Conservation (phyloP, 768 basidiomycete genomes). For the Suillus lakei region DNA sequence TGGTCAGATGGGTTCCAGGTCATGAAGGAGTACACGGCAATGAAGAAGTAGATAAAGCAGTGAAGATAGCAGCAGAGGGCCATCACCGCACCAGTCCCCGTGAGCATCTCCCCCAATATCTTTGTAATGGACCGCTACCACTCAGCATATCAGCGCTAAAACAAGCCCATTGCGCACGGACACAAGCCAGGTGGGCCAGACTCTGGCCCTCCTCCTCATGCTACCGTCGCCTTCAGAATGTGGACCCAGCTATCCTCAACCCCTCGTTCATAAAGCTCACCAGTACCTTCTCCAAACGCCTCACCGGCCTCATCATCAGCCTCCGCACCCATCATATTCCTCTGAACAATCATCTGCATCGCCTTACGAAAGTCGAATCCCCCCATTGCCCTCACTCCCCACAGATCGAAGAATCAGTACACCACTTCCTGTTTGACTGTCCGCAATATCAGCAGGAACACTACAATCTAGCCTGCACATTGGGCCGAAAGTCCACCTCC, state of each 20-base stretch:
- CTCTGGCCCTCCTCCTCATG: constrained; percentile 8
- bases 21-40: constrained; percentile 5
- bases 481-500: constrained; percentile 2
- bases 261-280: constrained; percentile 4
- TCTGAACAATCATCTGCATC: constrained; percentile 34
- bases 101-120: background rate
- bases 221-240: background rate
- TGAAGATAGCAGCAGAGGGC: background rate
- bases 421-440: constrained; percentile 38
- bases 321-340: constrained; percentile 37
- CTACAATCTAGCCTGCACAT: background rate
- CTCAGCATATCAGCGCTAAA: background rate
- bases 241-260: background rate
- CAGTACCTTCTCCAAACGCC: constrained; percentile 12
- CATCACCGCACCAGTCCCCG: background rate
- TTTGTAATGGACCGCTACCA: background rate
- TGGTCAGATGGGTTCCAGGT: constrained; percentile 8
- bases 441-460: constrained; percentile 14
- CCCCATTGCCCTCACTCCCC: constrained; percentile 33
- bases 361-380: constrained; percentile 24
- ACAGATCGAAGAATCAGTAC: constrained; percentile 27
- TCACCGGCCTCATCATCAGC: constrained; percentile 32
- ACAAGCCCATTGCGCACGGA: background rate
- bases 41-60: constrained; percentile 2
- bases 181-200: background rate